These are phyloP conservation scores for Macaranga tanarius DNA, from an alignment of 441 rosid species.

Conservation along the genomic window DNA sequence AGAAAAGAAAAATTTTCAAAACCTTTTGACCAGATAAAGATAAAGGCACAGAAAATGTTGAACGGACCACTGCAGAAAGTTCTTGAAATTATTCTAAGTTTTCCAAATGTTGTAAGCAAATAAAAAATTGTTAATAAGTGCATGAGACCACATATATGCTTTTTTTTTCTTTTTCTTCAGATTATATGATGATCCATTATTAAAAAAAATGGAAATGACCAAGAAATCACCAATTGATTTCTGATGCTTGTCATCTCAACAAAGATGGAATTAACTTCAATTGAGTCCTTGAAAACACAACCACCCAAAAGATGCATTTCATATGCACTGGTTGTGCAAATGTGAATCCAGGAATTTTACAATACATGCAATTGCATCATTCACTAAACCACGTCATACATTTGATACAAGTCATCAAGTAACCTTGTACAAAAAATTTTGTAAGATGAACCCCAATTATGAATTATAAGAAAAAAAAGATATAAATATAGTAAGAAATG, in stretches of 20 bases:
- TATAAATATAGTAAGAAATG: neutral
- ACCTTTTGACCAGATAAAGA: neutral
- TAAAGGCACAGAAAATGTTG: neutral
- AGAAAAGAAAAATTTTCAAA: neutral
- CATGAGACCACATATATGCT: neutral
- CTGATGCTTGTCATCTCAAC: neutral
- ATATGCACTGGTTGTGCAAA: neutral
- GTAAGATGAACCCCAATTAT: neutral
- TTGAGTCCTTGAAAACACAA: neutral
- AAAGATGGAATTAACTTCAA: neutral
- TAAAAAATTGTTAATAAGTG: neutral
- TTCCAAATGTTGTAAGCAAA: neutral
- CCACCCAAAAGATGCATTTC: neutral
- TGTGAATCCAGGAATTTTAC: neutral
- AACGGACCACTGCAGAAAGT: neutral
- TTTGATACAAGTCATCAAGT: neutral
- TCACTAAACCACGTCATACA: neutral
- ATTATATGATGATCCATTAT: neutral
- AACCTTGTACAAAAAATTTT: neutral
- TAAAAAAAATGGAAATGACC: neutral
- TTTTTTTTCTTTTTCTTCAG: neutral
- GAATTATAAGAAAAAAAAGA: neutral
- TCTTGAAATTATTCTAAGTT: neutral
- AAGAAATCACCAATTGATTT: constrained; percentile 4
- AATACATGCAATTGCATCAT: neutral